Conservation (phyloP, 2,329 filamentous ascomycete genomes). For the Dothideomycetes sp. region DNA sequence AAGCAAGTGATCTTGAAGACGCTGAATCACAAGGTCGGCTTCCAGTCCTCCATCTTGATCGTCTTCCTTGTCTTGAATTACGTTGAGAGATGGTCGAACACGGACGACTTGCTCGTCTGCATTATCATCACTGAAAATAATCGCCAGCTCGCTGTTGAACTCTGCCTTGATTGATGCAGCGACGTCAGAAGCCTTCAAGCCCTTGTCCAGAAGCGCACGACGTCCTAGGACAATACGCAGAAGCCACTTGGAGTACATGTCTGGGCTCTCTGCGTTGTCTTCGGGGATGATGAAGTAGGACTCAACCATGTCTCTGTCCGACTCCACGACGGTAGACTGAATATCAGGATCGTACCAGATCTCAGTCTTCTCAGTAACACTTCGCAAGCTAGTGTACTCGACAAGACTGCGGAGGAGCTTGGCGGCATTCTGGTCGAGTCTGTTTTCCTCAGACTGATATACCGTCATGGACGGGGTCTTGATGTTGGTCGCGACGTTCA, state of each 20-base stretch:
- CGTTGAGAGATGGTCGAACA: constrained; percentile 44
- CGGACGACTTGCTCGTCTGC: constrained; percentile 91
- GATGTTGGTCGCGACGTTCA: constrained; percentile 95
- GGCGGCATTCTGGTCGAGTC: constrained; percentile 62
- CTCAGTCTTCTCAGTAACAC: constrained; percentile 83
- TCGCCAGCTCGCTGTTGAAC: constrained; percentile 72
- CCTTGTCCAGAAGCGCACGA: constrained; percentile 91
- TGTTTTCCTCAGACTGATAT: constrained; percentile 55
- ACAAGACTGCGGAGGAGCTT: constrained; percentile 81
- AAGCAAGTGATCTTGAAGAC: constrained; percentile 80
- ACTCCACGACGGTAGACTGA: constrained; percentile 70
- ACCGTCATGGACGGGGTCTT: constrained; percentile 98
- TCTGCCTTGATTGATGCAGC: constrained; percentile 80
- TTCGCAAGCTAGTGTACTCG: constrained; percentile 87
- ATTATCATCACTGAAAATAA: constrained; percentile 98
- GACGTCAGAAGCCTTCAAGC: constrained; percentile 81
- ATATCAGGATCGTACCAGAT: constrained; percentile 97
- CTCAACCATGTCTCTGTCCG: constrained; percentile 87
- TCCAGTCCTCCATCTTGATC: constrained; percentile 67
- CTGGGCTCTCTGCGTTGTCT: constrained; percentile 54
- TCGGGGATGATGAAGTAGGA: constrained; percentile 94
- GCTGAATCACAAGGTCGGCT: constrained; percentile 87
- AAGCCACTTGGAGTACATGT: constrained; percentile 80
- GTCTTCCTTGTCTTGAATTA: constrained; percentile 52
- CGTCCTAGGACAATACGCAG: constrained; percentile 87